Evolutionary conservation across 805 yeast genomes (phyloP), one percentile per base, ranked within the genome.

Genomic region (Starmerella bombi): DNA sequence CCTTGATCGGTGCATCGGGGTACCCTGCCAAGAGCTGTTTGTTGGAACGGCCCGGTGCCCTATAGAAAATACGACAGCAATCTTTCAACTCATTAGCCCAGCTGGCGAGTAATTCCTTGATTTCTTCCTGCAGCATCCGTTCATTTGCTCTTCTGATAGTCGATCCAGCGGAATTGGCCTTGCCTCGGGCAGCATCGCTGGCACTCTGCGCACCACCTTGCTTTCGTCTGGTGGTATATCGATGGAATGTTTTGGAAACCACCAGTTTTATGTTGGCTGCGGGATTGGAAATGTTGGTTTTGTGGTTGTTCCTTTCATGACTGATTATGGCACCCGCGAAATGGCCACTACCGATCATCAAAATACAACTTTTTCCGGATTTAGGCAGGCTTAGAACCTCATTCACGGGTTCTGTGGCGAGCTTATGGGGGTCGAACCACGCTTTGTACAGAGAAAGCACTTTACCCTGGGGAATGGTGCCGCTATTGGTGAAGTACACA

Each of bases 181-280:
- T 88, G 3, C 98, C 97, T 50, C 80, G 74, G 1, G 94, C 80
- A 54, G 79, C 83, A 60, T 91, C 98, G 60, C 74, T 79, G 1
- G 96, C 86, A 49, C 86, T 74, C 58, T 91, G 98, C 0, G 96
- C 72, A 1, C 98, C 98, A 66, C 98, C 98, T 60, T 91, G 98
- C 56, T 91, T 91, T 49, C 95, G 71, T 64, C 98, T 75, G 1
- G 96, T 85, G 2, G 98, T 91, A 55, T 91, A 91, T 50, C 97
- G 69, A 58, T 88, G 98, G 59, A 82, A 83, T 0, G 96, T 80
- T 54, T 85, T 88, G 43, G 84, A 83, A 15, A 66, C 78, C 2
- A 85, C 38, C 7, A 86, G 59, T 3, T 51, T 43, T 31, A 59
- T 43, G 41, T 53, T 51, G 14, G 55, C 51, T 36, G 46, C 37